Evolutionary conservation across 257 asterid genomes (phyloP).

Genomic region (Schizonepeta tenuifolia): DNA sequence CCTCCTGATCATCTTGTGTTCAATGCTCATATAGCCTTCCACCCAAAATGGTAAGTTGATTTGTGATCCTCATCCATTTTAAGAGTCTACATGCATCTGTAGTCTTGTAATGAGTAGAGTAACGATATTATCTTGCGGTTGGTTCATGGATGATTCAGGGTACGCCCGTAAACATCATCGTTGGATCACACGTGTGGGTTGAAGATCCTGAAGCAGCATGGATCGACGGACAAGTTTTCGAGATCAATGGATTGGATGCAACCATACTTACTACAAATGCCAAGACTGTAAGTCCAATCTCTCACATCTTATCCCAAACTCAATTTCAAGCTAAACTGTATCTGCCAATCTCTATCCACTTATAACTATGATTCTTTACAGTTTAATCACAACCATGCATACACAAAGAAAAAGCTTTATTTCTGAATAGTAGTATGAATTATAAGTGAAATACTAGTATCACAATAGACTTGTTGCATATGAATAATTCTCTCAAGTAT

Average conservation of each 20-base stretch:
- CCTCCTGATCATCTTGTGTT: constrained; percentile 38
- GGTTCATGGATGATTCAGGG: constrained; percentile 64
- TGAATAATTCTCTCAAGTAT: background rate
- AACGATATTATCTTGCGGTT: constrained; percentile 31
- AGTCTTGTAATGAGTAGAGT: constrained; percentile 18
- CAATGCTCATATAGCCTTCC: constrained; percentile 64
- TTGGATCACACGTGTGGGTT: constrained; percentile 90
- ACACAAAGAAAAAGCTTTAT: too few species aligned
- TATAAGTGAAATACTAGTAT: background rate
- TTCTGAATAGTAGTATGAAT: background rate
- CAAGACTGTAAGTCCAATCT: constrained; percentile 63
- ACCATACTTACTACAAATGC: constrained; percentile 65
- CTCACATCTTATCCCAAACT: background rate
- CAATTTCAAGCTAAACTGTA: background rate
- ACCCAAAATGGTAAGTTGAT: constrained; percentile 60
- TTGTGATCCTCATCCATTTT: constrained; percentile 34
- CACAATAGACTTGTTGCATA: background rate
- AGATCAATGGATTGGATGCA: constrained; percentile 72
- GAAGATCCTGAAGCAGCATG: constrained; percentile 88
- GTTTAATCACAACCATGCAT: too few species aligned
- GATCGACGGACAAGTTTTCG: constrained; percentile 81
- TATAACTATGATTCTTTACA: background rate
- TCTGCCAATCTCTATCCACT: background rate
- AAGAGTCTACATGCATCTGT: constrained; percentile 25
- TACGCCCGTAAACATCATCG: constrained; percentile 87